These are phyloP conservation scores for Orobanche coerulescens DNA, from an alignment of 257 asterid genomes.

Conservation along the genomic window DNA sequence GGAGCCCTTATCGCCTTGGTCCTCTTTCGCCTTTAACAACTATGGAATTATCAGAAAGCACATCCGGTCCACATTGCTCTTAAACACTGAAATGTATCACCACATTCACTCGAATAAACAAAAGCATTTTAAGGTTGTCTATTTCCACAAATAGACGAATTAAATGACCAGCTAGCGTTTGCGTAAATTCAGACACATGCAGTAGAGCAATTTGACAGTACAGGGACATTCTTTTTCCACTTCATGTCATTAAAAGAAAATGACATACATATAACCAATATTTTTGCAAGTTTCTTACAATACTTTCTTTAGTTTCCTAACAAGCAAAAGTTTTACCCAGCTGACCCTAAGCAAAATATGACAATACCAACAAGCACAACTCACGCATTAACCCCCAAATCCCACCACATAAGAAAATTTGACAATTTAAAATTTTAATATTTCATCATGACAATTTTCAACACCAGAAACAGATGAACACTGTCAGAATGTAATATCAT, in stretches of 20 bases:
- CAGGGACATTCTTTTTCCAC: not conserved
- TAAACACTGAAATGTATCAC: not conserved
- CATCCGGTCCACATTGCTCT: not conserved
- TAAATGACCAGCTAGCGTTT: not conserved
- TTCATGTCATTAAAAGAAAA: not conserved
- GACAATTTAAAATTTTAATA: slow-evolving; percentile 2
- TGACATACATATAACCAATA: not conserved
- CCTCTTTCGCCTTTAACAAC: too few relatives aligned
- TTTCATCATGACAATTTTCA: not conserved
- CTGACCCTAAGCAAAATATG: not conserved
- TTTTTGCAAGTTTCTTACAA: not conserved
- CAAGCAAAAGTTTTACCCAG: not conserved
- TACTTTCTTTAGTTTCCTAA: not conserved
- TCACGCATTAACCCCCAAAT: not conserved
- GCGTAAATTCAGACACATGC: not conserved
- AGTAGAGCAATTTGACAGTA: not conserved
- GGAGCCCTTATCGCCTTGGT: too few relatives aligned
- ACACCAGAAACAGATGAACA: not conserved
- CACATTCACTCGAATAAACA: not conserved
- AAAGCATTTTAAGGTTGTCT: not conserved
- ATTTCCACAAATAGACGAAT: not conserved
- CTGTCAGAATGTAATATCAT: not conserved
- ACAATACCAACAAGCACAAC: not conserved
- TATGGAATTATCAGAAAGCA: not conserved
- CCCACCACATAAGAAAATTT: not conserved